Base-by-base conservation (phyloP, 1,284 basidiomycete species). In the Caloboletus firmus region DNA sequence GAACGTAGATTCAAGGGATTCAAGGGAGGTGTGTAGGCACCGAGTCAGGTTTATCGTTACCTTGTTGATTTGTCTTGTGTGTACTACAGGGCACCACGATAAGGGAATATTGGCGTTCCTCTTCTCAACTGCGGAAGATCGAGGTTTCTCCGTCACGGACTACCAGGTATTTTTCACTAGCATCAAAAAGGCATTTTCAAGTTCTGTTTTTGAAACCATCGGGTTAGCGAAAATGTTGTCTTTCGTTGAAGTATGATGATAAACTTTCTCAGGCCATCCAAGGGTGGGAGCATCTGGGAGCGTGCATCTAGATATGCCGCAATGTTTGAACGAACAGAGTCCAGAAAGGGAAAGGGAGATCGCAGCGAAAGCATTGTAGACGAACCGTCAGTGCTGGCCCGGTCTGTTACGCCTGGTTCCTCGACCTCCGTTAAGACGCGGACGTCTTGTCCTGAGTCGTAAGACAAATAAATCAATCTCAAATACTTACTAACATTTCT, bases 161-260 rank as follows among this genome's bases (percentile, higher is more conserved):
- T 69, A 72, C 39, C 70, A 71, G 32, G 45, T 0, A 9, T 57
- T 69, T 37, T 52, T 55, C 41, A 43, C 28, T 12, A 41, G 42
- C n/a, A 50, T 68, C 35, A 57, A n/a, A 45, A 60, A 55, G 18
- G 35, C 32, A 42, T 2, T 57, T 15, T 1, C 0, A 30, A 0
- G 0, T 7, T 5, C 45, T 11, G 5, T 7, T 11, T 26, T 56
- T n/a, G 30, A 62, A 34, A 45, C 5, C 22, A 37, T 66, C 0
- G 31, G 22, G 67, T 72, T 18, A 59, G 67, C 18, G 1, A 49
- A 30, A n/a, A 22, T 44, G 20, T 40, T 31, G 20, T 40, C 39
- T 44, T 34, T 26, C 18, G 17, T 17, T 18, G 31, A 37, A 42
- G 26, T 30, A 28, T 34, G 28, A 49, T 51, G 41, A 37, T 51